phyloP scores from a whole-genome alignment of 345 rosid species.

The Odontarrhena argentea region DNA sequence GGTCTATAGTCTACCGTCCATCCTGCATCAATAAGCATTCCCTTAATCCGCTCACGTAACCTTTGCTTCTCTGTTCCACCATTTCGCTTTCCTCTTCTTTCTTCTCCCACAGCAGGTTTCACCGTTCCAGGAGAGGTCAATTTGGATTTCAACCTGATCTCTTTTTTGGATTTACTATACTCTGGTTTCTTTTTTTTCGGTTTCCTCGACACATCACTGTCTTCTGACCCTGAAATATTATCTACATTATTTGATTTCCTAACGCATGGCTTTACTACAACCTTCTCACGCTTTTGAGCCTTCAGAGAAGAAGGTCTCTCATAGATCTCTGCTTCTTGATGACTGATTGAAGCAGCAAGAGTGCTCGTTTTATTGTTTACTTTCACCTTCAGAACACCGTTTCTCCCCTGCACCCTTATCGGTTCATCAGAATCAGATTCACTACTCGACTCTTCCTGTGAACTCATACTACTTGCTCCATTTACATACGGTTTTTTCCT shows the following conservation, averaged over 20 bases:
- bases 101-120: conserved; percentile 44
- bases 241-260: conserved; percentile 46
- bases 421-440: conserved; percentile 61
- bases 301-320: conserved; percentile 47
- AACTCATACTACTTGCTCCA: conserved; percentile 39
- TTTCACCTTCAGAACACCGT: conserved; percentile 93
- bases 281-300: conserved; percentile 45
- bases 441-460: conserved; percentile 47
- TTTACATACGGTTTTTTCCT: conserved; percentile 49
- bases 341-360: conserved; percentile 39
- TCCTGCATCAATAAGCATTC: conserved; percentile 89
- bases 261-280: conserved; percentile 41
- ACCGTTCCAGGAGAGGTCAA: conserved; percentile 45
- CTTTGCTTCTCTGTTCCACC: conserved; percentile 97
- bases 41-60: conserved; percentile 81
- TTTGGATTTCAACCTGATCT: conserved; percentile 45
- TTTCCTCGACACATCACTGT: conserved; percentile 51
- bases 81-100: conserved; percentile 69
- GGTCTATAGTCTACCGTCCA: conserved; percentile 95
- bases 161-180: conserved; percentile 41
- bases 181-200: conserved; percentile 42
- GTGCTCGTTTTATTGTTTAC: conserved; percentile 50
- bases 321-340: conserved; percentile 45
- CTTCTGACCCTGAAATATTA: conserved; percentile 56
- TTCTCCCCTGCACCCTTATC: conserved; percentile 89